Base-by-base conservation (phyloP, 148 eudicot genomes). In the Chenopodium suecicum region DNA sequence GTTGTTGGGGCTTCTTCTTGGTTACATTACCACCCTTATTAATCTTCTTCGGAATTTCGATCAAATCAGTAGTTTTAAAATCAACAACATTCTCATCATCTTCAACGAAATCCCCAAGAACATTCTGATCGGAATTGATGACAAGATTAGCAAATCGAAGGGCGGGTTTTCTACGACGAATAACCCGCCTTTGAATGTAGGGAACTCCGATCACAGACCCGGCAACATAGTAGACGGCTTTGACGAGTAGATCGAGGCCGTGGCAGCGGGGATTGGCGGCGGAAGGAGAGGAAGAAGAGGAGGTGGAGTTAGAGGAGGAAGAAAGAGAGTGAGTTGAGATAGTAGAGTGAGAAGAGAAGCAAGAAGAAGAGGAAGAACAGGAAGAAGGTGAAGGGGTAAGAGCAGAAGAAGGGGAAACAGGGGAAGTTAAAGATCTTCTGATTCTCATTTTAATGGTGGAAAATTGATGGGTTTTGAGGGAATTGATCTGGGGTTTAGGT, bases 191-290 rank as follows among this genome's bases (percentile, higher is more conserved):
- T 75, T 92, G 97, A 22, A 92, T 92, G 81, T 92, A 92, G 0
- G 97, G 97, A 11, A 91, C 90, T 1, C 89, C 94, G 9, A 90
- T 80, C 4, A 84, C 82, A 5, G 97, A 92, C 4, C 94, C 92
- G 2, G 87, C 88, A 0, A 82, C 83, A 44, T 87, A 89, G 87
- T 86, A 87, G 29, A 92, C 88, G 22, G 97, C 94, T 76, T 91
- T 91, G 27, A 91, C 92, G 8, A 92, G 90, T 4, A 92, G 94
- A 86, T 92, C 93, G 25, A 92, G 90, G 65, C 97, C 97, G 66
- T 81, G 69, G 68, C 97, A 92, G 1, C 92, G 90, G 52, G 78
- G 70, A 1, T 54, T 62, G 9, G 66, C 9, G 41, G 76, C 27
- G 62, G 82, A 27, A 19, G 86, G 9, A 27, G 74, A 70, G 4